Base-by-base conservation (phyloP, 2,329 filamentous ascomycete genomes). In the Chaetomiaceae sp. region DNA sequence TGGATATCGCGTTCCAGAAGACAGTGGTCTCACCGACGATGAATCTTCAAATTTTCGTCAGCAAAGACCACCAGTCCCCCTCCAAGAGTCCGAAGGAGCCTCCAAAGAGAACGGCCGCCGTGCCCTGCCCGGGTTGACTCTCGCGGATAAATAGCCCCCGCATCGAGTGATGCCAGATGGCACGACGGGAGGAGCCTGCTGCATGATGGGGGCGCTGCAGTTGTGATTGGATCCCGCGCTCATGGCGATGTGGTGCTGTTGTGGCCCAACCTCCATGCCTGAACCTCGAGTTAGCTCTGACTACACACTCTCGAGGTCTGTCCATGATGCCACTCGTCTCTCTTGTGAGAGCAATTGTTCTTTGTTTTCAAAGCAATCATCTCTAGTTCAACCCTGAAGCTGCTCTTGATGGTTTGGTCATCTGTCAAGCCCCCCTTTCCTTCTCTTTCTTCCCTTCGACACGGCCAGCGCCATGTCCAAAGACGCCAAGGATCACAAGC, bases 131-230 rank as follows among this genome's bases (percentile, higher is more conserved):
- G 29, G 48, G 9, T 54, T 54, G n/a, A 33, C 52, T 48, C 38
- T 38, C 38, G 34, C 58, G 54, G 59, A 42, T 59, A 62, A 59
- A 58, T 55, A 29, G n/a, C 43, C 38, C 50, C 54, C 54, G 55
- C 59, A 57, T 60, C 55, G 33, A 61, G 57, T 59, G 61, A 60
- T 64, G 62, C 58, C 62, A 64, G 57, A 64, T 64, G 61, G 59
- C 62, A 63, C 51, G 43, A 56, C 47, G 47, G 47, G 49, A 47
- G 54, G 45, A 47, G 49, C 42, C 44, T 54, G 52, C 55, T 61
- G 61, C 62, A 64, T 52, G 55, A 44, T 55, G 54, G 38, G 56
- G 50, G 33, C 43, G 45, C 56, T 59, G 57, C 59, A 54, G 55
- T 25, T 51, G 58, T 63, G 62, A 64, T 64, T 64, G 62, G 62